These are phyloP conservation scores for Adansonia digitata DNA, from an alignment of 345 rosid species.

Conservation along the genomic window DNA sequence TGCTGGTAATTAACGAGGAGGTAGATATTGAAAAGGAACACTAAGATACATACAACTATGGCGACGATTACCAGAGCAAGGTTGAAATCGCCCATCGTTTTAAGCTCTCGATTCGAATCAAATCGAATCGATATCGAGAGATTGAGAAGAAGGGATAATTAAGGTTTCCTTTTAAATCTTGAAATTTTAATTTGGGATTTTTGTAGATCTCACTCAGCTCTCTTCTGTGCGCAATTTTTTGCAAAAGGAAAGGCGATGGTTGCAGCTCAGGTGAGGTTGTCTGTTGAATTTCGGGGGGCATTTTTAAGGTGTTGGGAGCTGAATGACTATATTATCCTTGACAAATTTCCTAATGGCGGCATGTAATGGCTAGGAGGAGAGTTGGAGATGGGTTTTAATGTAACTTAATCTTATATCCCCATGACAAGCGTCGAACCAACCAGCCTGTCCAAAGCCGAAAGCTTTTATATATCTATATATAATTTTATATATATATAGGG, in stretches of 20 bases:
- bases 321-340: constrained; percentile 17
- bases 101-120: constrained; percentile 29
- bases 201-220: constrained; percentile 24
- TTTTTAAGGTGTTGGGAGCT: not conserved
- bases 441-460: constrained; percentile 17
- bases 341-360: not conserved
- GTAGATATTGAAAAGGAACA: constrained; percentile 82
- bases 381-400: constrained; percentile 12
- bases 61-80: constrained; percentile 99
- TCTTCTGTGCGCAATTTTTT: not conserved
- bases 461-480: too few relatives aligned
- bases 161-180: constrained; percentile 25
- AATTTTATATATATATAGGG: too few relatives aligned
- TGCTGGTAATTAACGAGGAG: constrained; percentile 98
- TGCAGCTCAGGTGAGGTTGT: constrained; percentile 26
- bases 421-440: constrained; percentile 1
- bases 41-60: constrained; percentile 77
- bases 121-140: constrained; percentile 20
- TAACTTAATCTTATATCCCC: constrained; percentile 4
- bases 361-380: not conserved
- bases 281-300: constrained; percentile 4
- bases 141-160: constrained; percentile 4
- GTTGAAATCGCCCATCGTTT: constrained; percentile 93
- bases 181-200: too few relatives aligned
- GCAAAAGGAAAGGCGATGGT: constrained; percentile 15